A percentile compares a stretch with the other conserved stretches of the same genome.
These are phyloP conservation scores for Pichia sp. DNA, from an alignment of 1,139 yeast species.

Conservation along the genomic window DNA sequence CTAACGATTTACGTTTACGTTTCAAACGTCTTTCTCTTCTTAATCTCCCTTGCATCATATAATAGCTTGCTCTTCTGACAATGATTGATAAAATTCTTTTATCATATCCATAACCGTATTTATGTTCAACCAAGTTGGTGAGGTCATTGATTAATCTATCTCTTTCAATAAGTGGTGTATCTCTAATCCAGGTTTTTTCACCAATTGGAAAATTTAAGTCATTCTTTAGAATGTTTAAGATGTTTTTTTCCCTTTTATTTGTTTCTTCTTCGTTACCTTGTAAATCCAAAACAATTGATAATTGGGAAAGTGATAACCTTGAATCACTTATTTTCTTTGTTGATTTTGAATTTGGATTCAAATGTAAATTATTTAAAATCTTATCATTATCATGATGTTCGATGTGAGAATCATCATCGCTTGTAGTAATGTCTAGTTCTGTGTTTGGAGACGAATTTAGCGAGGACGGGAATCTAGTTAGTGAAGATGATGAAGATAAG, in stretches of 20 bases:
- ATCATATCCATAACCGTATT: slow-evolving; percentile 46
- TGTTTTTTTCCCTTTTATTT: slow-evolving; percentile 49
- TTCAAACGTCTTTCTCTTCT: slow-evolving; percentile 55
- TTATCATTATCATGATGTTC: not conserved
- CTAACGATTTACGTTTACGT: slow-evolving; percentile 7
- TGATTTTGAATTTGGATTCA: not conserved
- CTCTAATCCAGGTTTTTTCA: slow-evolving; percentile 74
- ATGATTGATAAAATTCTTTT: slow-evolving; percentile 57
- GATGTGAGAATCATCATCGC: not conserved
- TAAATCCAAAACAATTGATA: slow-evolving; percentile 49
- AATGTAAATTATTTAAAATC: not conserved
- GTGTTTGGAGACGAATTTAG: not conserved
- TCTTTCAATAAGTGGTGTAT: slow-evolving; percentile 52
- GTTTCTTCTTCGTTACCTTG: slow-evolving; percentile 49
- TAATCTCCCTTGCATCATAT: slow-evolving; percentile 72
- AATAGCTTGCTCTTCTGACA: slow-evolving; percentile 71
- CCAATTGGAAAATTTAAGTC: slow-evolving; percentile 67
- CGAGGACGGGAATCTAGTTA: not conserved
- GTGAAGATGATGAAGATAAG: not conserved
- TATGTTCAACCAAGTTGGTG: slow-evolving; percentile 38
- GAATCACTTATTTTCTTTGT: slow-evolving; percentile 36
- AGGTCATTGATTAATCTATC: slow-evolving; percentile 43
- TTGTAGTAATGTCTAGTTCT: too few species aligned
- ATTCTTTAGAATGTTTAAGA: slow-evolving; percentile 49
- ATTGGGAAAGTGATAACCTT: slow-evolving; percentile 49